These are phyloP conservation scores for Auxenochlorella protothecoides DNA, from an alignment of 139 green algal species.

Conservation along the genomic window DNA sequence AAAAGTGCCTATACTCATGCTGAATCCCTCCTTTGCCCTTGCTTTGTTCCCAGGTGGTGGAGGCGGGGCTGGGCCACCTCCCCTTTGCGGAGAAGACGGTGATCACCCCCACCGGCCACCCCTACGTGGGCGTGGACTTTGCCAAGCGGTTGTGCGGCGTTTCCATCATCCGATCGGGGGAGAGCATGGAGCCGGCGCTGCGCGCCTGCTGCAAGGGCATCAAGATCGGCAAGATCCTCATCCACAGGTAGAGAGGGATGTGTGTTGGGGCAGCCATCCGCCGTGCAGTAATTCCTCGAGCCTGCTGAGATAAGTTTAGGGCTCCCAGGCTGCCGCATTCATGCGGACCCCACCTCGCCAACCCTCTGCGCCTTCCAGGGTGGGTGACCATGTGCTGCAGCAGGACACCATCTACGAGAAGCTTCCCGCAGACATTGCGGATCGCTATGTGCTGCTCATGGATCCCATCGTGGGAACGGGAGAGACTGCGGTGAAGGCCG, in stretches of 20 bases:
- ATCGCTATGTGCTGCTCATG: slow-evolving; percentile 88
- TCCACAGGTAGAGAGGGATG: slow-evolving; percentile 41
- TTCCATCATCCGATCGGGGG: slow-evolving; percentile 83
- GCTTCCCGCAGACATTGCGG: slow-evolving; percentile 85
- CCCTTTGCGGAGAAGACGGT: slow-evolving; percentile 86
- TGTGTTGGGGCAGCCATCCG: not conserved
- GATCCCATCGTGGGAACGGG: slow-evolving; percentile 89
- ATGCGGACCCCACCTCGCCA: not conserved
- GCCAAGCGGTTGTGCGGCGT: slow-evolving; percentile 88
- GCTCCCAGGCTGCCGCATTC: not conserved
- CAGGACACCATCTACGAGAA: slow-evolving; percentile 91
- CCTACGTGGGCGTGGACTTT: slow-evolving; percentile 94
- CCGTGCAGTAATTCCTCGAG: not conserved
- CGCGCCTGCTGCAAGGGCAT: slow-evolving; percentile 94
- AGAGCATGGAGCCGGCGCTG: slow-evolving; percentile 95
- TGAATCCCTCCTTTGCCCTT: not conserved
- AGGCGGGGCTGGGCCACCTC: slow-evolving; percentile 81
- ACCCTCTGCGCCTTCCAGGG: slow-evolving; percentile 4
- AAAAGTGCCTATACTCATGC: not conserved
- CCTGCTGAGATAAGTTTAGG: too few species aligned
- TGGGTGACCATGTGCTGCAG: slow-evolving; percentile 31
- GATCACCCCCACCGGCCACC: slow-evolving; percentile 70
- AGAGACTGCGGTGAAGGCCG: slow-evolving; percentile 48
- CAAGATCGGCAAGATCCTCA: slow-evolving; percentile 98
- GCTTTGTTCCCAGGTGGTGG: slow-evolving; percentile 46